Base-by-base conservation (phyloP, 225 moss, liverwort and hornwort species). In the Climacium dendroides region DNA sequence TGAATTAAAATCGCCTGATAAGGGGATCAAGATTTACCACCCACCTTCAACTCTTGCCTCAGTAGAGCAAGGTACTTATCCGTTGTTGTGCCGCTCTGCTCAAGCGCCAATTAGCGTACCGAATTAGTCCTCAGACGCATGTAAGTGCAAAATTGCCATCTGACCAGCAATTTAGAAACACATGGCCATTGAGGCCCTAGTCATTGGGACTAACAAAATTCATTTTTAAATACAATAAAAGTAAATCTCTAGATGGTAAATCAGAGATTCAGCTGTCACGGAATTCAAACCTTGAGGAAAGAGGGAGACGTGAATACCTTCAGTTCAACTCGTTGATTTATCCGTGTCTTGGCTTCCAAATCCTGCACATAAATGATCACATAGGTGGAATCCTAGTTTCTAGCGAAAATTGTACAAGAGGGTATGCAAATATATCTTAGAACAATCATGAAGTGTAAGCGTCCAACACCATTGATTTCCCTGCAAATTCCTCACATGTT, bases 31-130 rank as follows among this genome's bases (percentile, higher is more conserved):
- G 47, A 55, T 45, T 22, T 34, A 48, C 77, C 57, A 83, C 85
- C 70, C 87, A 99, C 99, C 96, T 87, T 85, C 89, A 99, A 91
- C 83, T 94, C 93, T 90, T 92, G 86, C 34, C 85, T 90, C 85
- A 99, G 86, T 48, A 89, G 81, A 50, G 67, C 85, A 78, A 99
- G 90, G 91, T 99, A 99, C 82, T 88, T 93, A 14, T 94, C 92
- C 71, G 96, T 95, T 39, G 91, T 81, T 59, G 97, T 99, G 89
- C 94, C 94, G 85, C 94, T 97, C 99, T 99, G 89, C 81, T 76
- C 85, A 89, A 85, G 70, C 30, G 81, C 57, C 70, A 89, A 10
- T 75, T 48, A 85, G 59, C 61, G 70, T 43, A 41, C 55, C 83
- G 53, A 22, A 74, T 90, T 85, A 90, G 83, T 80, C 79, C 55